Conservation (phyloP, 2,329 filamentous ascomycete species). For the Paracoccidioides lutzii region DNA sequence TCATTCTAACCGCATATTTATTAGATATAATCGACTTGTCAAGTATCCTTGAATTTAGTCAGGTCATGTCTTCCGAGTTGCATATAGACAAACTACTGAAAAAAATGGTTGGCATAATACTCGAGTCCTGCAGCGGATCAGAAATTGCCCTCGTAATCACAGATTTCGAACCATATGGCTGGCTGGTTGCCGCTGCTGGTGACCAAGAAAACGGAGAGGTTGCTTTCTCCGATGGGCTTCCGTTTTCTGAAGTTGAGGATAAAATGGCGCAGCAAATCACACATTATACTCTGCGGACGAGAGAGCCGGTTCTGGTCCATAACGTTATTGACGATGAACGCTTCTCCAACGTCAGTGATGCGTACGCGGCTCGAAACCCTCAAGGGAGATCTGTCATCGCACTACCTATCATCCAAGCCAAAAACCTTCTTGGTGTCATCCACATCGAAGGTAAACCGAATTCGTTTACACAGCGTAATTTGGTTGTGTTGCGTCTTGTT, state of each 20-base stretch:
- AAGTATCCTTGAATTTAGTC: conserved; percentile 51
- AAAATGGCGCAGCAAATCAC: conserved; percentile 49
- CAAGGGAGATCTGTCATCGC: conserved; percentile 49
- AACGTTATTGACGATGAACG: conserved; percentile 53
- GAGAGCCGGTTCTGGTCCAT: conserved; percentile 50
- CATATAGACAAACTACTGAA: conserved; percentile 49
- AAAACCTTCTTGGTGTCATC: conserved; percentile 46
- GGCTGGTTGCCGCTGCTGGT: conserved; percentile 49
- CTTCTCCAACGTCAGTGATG: conserved; percentile 47
- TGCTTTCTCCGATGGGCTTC: conserved; percentile 42
- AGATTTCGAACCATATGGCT: conserved; percentile 43
- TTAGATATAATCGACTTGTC: conserved; percentile 52
- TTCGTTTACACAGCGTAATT: conserved; percentile 49
- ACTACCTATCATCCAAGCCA: conserved; percentile 49
- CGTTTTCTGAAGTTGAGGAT: conserved; percentile 45
- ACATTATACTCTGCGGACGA: conserved; percentile 49
- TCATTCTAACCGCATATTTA: background rate
- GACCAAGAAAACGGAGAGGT: conserved; percentile 43
- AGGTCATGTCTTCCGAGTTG: conserved; percentile 52
- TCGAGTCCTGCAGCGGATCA: conserved; percentile 49
- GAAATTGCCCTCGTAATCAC: conserved; percentile 49
- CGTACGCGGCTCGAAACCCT: conserved; percentile 43
- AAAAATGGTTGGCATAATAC: conserved; percentile 52
- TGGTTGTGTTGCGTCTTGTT: conserved; percentile 41
- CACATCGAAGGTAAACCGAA: conserved; percentile 51